Evolutionary conservation across 2,329 filamentous ascomycete genomes (phyloP), one percentile per base, ranked within the genome.

Genomic region (Talaromyces verruculosus): DNA sequence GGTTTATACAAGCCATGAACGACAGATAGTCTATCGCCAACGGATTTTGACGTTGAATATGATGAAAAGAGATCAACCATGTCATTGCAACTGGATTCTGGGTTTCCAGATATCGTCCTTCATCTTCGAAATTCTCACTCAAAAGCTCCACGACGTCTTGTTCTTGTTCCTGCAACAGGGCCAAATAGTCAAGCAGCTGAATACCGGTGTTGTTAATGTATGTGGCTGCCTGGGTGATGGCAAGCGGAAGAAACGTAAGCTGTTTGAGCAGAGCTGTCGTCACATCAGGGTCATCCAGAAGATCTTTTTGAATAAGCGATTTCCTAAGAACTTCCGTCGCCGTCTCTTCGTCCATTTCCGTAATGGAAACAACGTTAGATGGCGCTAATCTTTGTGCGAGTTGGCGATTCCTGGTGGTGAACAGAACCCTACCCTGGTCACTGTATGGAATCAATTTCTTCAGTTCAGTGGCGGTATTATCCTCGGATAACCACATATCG

Each of bases 1-100:
- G 25, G 25, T 25, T 25, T 25, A 25, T 25, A 25, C 25, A 25
- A 25, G 25, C 25, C 25, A 25, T 25, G 25, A 25, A 25, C 25
- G 25, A 25, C 25, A 25, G 25, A 25, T 25, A 25, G 25, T 25
- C 25, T 25, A 25, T 25, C 25, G 25, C 25, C 25, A 25, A 25
- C 25, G 25, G 25, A 25, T 25, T 25, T 25, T 25, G 25, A 25
- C 25, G 25, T 25, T 25, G 25, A 25, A 25, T 25, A 25, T 25
- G 25, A 25, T 25, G 25, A 25, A 80, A 79, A 5, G 76, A 78
- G 30, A 79, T 73, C 2, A 74, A 67, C 76, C 75, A 80, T n/a
- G 76, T 80, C n/a, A 70, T 75, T 13, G 73, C 73, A 25, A 80
- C 71, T 8, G 77, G 69, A 66, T 76, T 78, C 53, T 72, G 68